phyloP scores from a whole-genome alignment of 2,329 filamentous ascomycete genomes.

The Phaeosphaeriaceae sp. region DNA sequence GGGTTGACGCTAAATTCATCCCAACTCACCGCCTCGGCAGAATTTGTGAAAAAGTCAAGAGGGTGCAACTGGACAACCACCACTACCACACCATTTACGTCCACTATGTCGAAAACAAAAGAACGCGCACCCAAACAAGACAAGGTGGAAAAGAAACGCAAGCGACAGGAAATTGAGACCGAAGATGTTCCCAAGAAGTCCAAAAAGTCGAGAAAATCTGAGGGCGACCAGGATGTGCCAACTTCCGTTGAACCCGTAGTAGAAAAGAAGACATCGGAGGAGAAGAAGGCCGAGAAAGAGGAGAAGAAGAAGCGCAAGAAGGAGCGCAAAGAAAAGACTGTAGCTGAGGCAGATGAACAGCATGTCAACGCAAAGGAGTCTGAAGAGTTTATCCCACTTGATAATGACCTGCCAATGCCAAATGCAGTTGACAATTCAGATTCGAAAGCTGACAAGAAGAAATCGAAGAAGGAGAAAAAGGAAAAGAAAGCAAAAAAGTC shows the following conservation, averaged over 20 bases:
- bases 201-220: constrained; percentile 39
- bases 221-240: constrained; percentile 19
- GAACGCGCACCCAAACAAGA: constrained; percentile 24
- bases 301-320: constrained; percentile 12
- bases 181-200: constrained; percentile 37
- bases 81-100: constrained; percentile 12
- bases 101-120: constrained; percentile 22
- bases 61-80: constrained; percentile 8
- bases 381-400: constrained; percentile 3
- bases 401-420: constrained; percentile 4
- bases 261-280: constrained; percentile 12
- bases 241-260: constrained; percentile 18
- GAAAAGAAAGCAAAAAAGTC: constrained; percentile 31
- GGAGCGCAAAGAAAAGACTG: constrained; percentile 6
- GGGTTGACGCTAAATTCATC: constrained; percentile 24
- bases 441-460: constrained; percentile 22
- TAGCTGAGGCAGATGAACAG: constrained; percentile 3
- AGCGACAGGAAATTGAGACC: constrained; percentile 37
- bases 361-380: background rate
- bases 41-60: constrained; percentile 27
- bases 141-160: constrained; percentile 41
- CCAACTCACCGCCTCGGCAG: constrained; percentile 30
- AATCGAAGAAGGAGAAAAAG: constrained; percentile 26
- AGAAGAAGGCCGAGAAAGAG: constrained; percentile 17
- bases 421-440: constrained; percentile 6